Evolutionary conservation across 805 yeast genomes (phyloP), one percentile per base, ranked within the genome.

Genomic region (Brettanomyces bruxellensis): DNA sequence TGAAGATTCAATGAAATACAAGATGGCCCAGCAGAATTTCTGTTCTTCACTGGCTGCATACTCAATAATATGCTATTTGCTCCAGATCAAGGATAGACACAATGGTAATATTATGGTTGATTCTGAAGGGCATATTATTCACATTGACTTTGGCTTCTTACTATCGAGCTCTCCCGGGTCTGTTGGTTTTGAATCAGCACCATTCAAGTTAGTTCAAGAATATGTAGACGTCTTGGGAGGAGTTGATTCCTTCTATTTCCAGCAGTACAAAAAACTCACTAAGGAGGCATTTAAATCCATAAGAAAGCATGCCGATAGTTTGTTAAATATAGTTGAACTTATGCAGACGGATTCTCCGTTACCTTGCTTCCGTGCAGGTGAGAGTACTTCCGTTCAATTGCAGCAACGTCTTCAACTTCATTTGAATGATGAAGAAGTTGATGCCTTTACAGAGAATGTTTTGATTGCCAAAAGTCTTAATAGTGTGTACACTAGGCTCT

Each of bases 91-190:
- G 62, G 99, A 93, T 64, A 78, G 99, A 54, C 99, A 91, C 61
- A 91, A 91, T 60, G 99, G 99, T 58, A 93, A 93, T 62, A 90
- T 93, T 48, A 91, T 93, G 99, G 70, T 91, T 37, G 99, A 93
- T 59, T 81, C 83, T 48, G 95, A 91, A 49, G 99, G 99, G 0
- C 99, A 93, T 60, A 84, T 93, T 11, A 81, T 91, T 41, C 95
- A 87, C 63, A 93, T 93, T 55, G 99, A 93, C 66, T 93, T 93
- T 68, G 99, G 99, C 0, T 91, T 88, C 62, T 66, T 91, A 61
- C 70, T 91, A 3, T 87, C 96, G 0, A 91, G 93, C 59, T 83
- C 97, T 0, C 99, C 99, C 0, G 99, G 99, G 3, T 84, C 95
- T 43, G 89, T 93, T 47, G 96, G 97, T 0, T 90, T 93, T 62